Conservation (phyloP, 2,329 filamentous ascomycete species). For the Talaromyces marneffei region DNA sequence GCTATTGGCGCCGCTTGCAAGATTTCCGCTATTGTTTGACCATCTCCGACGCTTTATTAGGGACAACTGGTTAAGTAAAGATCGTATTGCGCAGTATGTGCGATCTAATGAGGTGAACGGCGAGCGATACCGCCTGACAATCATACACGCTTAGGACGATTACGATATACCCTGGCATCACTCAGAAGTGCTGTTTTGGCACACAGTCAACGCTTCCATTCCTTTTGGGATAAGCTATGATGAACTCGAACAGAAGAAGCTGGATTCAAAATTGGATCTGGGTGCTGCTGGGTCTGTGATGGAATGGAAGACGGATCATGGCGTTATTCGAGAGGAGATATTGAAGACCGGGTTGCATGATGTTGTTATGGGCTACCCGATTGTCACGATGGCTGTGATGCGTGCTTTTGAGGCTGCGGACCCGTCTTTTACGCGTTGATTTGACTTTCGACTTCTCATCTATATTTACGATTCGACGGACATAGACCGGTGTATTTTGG, state of each 20-base stretch:
- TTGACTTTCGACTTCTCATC: too few species aligned
- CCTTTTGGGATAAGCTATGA: slow-evolving; percentile 36
- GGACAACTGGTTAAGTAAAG: slow-evolving; percentile 49
- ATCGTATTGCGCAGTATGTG: slow-evolving; percentile 45
- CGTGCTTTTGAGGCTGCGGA: slow-evolving; percentile 38
- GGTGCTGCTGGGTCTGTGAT: slow-evolving; percentile 48
- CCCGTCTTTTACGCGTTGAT: slow-evolving; percentile 13
- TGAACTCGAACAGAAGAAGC: slow-evolving; percentile 44
- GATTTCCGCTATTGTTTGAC: slow-evolving; percentile 42
- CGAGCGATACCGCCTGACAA: slow-evolving; percentile 26
- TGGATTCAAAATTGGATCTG: slow-evolving; percentile 32
- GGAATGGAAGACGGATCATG: slow-evolving; percentile 43
- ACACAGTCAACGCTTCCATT: slow-evolving; percentile 48
- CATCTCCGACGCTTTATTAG: slow-evolving; percentile 46
- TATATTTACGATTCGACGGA: too few species aligned
- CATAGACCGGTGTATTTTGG: too few species aligned
- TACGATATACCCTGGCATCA: slow-evolving; percentile 29
- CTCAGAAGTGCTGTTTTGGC: slow-evolving; percentile 49
- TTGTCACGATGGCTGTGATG: slow-evolving; percentile 49
- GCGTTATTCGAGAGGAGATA: slow-evolving; percentile 51
- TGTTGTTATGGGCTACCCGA: slow-evolving; percentile 53
- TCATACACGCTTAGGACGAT: slow-evolving; percentile 34
- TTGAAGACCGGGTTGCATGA: slow-evolving; percentile 54
- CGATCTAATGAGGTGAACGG: slow-evolving; percentile 17
- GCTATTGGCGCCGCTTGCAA: slow-evolving; percentile 48